A percentile compares a stretch with the other conserved stretches of the same genome.
phyloP scores from a whole-genome alignment of 768 basidiomycete species.

The Ramaria sp. region DNA sequence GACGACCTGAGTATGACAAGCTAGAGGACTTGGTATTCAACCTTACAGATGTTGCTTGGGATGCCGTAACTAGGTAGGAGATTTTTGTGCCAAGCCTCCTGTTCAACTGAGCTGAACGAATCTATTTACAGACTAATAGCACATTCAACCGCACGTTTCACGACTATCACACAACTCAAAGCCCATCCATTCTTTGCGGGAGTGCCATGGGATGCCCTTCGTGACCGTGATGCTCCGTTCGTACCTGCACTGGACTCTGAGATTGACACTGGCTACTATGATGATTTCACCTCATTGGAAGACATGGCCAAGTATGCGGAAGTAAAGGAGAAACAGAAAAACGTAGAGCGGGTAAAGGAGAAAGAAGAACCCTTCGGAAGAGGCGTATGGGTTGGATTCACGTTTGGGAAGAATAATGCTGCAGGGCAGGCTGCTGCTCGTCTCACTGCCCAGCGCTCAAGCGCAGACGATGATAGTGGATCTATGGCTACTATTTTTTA shows the following conservation, averaged over 20 bases:
- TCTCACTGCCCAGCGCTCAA: slow-evolving; percentile 13
- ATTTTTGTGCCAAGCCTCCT: neutral
- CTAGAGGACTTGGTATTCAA: slow-evolving; percentile 97
- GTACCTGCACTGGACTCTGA: slow-evolving; percentile 92
- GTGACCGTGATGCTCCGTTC: slow-evolving; percentile 73
- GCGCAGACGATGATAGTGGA: slow-evolving; percentile 19
- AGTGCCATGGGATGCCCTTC: slow-evolving; percentile 70
- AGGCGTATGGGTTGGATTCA: slow-evolving; percentile 88
- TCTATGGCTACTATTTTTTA: slow-evolving; percentile 27
- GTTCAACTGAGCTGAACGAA: neutral
- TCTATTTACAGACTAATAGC: slow-evolving; percentile 59
- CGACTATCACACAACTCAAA: slow-evolving; percentile 62
- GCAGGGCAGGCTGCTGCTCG: slow-evolving; percentile 46
- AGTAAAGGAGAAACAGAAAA: slow-evolving; percentile 91
- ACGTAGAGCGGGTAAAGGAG: slow-evolving; percentile 87
- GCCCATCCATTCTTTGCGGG: slow-evolving; percentile 74
- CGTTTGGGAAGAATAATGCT: slow-evolving; percentile 66
- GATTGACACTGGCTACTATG: slow-evolving; percentile 91
- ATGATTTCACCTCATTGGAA: slow-evolving; percentile 76
- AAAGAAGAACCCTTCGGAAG: slow-evolving; percentile 62
- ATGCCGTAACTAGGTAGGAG: slow-evolving; percentile 70
- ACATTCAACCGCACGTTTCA: slow-evolving; percentile 69
- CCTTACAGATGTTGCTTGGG: slow-evolving; percentile 87
- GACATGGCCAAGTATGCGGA: slow-evolving; percentile 99
- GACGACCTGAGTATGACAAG: slow-evolving; percentile 90